A percentile compares a stretch with the other conserved stretches of the same genome.
phyloP scores from a whole-genome alignment of 192 early-diverging fungal genomes.

The Irineochytrium annulatum region DNA sequence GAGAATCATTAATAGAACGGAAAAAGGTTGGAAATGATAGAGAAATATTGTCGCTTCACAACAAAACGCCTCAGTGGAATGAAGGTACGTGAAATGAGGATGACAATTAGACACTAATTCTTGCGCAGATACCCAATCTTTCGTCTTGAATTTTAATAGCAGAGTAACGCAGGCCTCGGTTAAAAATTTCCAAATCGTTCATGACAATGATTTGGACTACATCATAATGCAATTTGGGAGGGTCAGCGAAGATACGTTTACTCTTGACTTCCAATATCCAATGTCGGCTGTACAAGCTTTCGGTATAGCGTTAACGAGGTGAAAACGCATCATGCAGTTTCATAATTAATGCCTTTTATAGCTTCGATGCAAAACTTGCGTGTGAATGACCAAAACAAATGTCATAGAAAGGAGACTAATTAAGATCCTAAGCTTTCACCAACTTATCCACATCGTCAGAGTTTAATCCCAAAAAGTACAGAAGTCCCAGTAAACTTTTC shows the following conservation, averaged over 20 bases:
- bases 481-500: constrained; percentile 82
- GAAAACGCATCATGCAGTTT: neutral
- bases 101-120: neutral
- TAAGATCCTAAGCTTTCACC: too few relatives aligned
- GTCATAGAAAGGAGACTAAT: too few relatives aligned
- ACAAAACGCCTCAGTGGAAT: constrained; percentile 94
- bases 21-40: constrained; percentile 49
- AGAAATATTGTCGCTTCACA: constrained; percentile 73
- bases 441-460: too few relatives aligned
- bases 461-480: constrained; percentile 83
- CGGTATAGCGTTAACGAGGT: constrained; percentile 80
- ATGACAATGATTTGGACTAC: constrained; percentile 88
- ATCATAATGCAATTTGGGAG: constrained; percentile 94
- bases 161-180: constrained; percentile 85
- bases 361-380: constrained; percentile 83
- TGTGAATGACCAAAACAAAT: constrained; percentile 64
- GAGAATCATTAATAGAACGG: constrained; percentile 61
- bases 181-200: constrained; percentile 97
- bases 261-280: constrained; percentile 89
- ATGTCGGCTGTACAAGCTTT: constrained; percentile 85
- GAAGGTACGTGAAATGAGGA: constrained; percentile 48
- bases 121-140: constrained; percentile 72
- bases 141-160: constrained; percentile 91
- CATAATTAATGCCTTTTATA: neutral
- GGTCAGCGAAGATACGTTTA: constrained; percentile 66